Evolutionary conservation across 345 rosid species (phyloP).

Genomic region (Corymbia maculata): DNA sequence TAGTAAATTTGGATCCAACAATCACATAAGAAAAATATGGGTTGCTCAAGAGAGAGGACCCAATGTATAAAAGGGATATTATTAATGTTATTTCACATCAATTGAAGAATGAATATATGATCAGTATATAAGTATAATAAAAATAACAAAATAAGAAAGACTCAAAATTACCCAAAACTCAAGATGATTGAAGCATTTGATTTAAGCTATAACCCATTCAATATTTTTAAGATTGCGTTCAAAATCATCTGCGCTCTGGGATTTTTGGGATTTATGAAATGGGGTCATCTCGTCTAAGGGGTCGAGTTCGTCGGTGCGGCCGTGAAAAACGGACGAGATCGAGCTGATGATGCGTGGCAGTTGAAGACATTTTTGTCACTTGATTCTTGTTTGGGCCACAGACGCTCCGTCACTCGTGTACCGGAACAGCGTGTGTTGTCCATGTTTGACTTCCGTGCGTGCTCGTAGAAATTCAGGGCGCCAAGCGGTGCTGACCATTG

Average conservation of each 20-base stretch:
- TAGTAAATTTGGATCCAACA: too few species aligned
- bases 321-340: background rate
- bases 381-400: background rate
- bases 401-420: background rate
- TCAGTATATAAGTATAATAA: background rate
- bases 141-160: too few species aligned
- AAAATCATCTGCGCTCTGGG: background rate
- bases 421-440: background rate
- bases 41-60: too few species aligned
- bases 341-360: background rate
- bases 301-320: background rate
- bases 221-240: background rate
- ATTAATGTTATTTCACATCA: too few species aligned
- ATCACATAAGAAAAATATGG: too few species aligned
- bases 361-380: background rate
- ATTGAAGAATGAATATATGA: too few species aligned
- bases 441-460: background rate
- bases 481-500: background rate
- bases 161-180: too few species aligned
- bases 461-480: background rate
- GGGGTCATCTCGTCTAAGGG: background rate
- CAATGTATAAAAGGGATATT: too few species aligned
- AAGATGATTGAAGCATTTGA: too few species aligned
- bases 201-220: background rate
- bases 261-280: background rate